A percentile compares a stretch with the other conserved stretches of the same genome.
These are phyloP conservation scores for Clavispora phyllophila DNA, from an alignment of 805 yeast genomes.

Conservation along the genomic window DNA sequence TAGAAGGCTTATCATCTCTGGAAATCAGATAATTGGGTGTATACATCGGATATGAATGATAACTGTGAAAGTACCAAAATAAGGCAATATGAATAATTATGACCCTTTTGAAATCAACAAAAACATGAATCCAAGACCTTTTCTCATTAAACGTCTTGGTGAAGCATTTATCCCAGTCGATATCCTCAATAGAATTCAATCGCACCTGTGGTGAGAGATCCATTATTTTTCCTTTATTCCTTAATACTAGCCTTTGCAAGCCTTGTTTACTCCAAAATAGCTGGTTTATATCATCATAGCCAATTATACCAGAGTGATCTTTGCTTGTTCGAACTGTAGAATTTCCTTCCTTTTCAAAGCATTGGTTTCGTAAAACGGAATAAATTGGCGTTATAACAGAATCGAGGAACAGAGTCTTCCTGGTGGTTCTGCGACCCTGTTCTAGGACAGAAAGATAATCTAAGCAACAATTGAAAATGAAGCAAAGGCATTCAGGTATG, in stretches of 20 bases:
- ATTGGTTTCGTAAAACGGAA: conserved; percentile 51
- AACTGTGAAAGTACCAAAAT: conserved; percentile 73
- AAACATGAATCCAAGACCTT: conserved; percentile 95
- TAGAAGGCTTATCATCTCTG: conserved; percentile 56
- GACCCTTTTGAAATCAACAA: conserved; percentile 86
- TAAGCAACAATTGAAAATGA: conserved; percentile 75
- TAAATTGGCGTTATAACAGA: conserved; percentile 74
- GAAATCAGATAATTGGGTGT: conserved; percentile 51
- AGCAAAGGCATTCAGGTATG: conserved; percentile 86
- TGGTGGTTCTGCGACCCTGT: not conserved
- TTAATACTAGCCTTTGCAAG: conserved; percentile 49
- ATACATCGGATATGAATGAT: conserved; percentile 65
- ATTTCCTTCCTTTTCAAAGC: conserved; percentile 18
- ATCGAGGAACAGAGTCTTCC: conserved; percentile 34
- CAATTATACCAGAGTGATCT: conserved; percentile 68
- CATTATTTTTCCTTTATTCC: conserved; percentile 43
- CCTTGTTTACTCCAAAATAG: conserved; percentile 79
- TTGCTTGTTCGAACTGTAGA: conserved; percentile 20
- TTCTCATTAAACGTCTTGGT: conserved; percentile 94
- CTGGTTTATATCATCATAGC: conserved; percentile 89
- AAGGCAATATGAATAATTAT: conserved; percentile 59
- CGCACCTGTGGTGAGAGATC: conserved; percentile 52
- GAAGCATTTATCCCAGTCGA: conserved; percentile 65
- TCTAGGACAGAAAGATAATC: conserved; percentile 31
- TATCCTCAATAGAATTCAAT: conserved; percentile 46